Conservation (phyloP, 2,329 filamentous ascomycete species). For the Tetracladium maxilliforme region DNA sequence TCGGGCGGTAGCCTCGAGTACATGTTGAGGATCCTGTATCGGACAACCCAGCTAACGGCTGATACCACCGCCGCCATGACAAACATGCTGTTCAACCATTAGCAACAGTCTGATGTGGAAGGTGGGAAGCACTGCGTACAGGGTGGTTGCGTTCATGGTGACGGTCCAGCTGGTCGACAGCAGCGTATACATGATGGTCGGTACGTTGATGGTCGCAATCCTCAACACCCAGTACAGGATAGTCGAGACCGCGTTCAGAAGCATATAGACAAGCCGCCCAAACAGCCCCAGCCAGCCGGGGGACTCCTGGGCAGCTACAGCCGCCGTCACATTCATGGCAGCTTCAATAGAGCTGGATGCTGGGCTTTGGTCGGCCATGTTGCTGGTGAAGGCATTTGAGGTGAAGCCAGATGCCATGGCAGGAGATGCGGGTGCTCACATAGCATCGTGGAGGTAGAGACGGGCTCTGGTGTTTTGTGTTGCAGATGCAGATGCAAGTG, state of each 20-base stretch:
- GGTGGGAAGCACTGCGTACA: constrained; percentile 37
- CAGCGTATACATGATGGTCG: constrained; percentile 76
- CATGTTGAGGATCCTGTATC: constrained; percentile 94
- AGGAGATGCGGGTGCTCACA: too few relatives aligned
- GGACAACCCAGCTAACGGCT: constrained; percentile 82
- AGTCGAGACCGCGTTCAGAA: constrained; percentile 39
- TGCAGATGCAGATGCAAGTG: too few relatives aligned
- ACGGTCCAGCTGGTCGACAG: constrained; percentile 91
- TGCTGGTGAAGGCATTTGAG: too few relatives aligned
- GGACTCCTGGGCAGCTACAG: constrained; percentile 19
- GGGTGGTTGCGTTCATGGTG: constrained; percentile 95
- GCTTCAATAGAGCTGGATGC: too few relatives aligned
- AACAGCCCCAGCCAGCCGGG: constrained; percentile 43
- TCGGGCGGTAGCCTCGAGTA: constrained; percentile 89
- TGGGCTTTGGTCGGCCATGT: too few relatives aligned
- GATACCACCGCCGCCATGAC: constrained; percentile 66
- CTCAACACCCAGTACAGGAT: constrained; percentile 68
- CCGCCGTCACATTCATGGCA: too few relatives aligned
- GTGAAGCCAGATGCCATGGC: too few relatives aligned
- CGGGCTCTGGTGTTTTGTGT: too few relatives aligned
- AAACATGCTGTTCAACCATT: constrained; percentile 40
- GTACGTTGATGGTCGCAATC: constrained; percentile 76
- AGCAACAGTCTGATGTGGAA: constrained; percentile 4
- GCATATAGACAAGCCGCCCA: constrained; percentile 35
- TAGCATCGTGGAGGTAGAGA: too few relatives aligned